Evolutionary conservation across 768 basidiomycete species (phyloP).

Genomic region (Lactifluus piperatus): DNA sequence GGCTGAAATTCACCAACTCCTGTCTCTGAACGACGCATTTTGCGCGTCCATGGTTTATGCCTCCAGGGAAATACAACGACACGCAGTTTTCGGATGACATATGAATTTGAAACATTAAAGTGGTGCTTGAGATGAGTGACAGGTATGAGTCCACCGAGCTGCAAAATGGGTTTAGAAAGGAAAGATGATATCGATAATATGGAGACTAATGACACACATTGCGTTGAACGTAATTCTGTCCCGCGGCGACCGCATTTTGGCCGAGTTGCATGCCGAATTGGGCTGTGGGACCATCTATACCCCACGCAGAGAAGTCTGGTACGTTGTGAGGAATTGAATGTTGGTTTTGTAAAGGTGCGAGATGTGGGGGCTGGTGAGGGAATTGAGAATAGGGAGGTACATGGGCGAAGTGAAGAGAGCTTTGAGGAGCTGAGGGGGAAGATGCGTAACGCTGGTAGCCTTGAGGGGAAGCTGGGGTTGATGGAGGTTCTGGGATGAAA

Average conservation of each 20-base stretch:
- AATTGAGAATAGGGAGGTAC: slow-evolving; percentile 39
- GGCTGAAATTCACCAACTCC: slow-evolving; percentile 70
- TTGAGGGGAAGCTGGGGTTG: slow-evolving; percentile 64
- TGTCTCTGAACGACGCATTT: slow-evolving; percentile 54
- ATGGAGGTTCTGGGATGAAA: slow-evolving; percentile 76
- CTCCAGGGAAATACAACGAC: slow-evolving; percentile 94
- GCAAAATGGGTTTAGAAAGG: slow-evolving; percentile 3
- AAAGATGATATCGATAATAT: neutral
- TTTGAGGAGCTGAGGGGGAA: slow-evolving; percentile 38
- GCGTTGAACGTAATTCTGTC: slow-evolving; percentile 92
- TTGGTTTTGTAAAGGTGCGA: slow-evolving; percentile 15
- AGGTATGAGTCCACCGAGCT: slow-evolving; percentile 81
- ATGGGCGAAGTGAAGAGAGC: slow-evolving; percentile 29
- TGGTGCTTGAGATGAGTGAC: slow-evolving; percentile 73
- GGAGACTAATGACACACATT: slow-evolving; percentile 49
- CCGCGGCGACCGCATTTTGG: slow-evolving; percentile 82
- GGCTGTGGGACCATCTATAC: slow-evolving; percentile 87
- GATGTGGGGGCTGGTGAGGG: slow-evolving; percentile 35
- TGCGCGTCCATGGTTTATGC: slow-evolving; percentile 80
- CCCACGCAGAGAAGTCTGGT: slow-evolving; percentile 62
- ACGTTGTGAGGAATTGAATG: slow-evolving; percentile 20
- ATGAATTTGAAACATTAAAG: slow-evolving; percentile 94
- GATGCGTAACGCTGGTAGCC: slow-evolving; percentile 68
- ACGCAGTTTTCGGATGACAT: slow-evolving; percentile 83
- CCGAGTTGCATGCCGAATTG: slow-evolving; percentile 96